Conservation (phyloP, 2,329 filamentous ascomycete species). For the Blastomyces silverae region DNA sequence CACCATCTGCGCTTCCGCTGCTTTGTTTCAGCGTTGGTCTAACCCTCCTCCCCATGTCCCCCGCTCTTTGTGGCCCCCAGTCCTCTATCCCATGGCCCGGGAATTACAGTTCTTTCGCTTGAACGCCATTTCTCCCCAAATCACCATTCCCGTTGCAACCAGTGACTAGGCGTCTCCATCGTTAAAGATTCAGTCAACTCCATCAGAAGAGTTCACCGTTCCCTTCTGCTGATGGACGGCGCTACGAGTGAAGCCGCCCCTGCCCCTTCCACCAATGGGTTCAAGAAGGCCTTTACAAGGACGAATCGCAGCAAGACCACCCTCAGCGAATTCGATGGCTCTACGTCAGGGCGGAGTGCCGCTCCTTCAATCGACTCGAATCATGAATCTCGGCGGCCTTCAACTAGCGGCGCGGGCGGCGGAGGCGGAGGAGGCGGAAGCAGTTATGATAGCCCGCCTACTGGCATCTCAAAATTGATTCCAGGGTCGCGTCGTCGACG, state of each 20-base stretch:
- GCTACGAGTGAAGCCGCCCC: constrained; percentile 27
- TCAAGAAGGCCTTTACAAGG: constrained; percentile 33
- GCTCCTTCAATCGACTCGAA: constrained; percentile 37
- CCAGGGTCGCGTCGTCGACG: constrained; percentile 33
- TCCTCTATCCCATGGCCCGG: constrained; percentile 6
- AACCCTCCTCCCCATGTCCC: background rate
- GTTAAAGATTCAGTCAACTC: background rate
- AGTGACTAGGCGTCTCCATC: background rate
- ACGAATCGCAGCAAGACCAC: constrained; percentile 35
- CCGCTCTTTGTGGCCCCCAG: background rate
- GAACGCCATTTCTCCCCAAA: background rate
- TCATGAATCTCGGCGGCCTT: constrained; percentile 34
- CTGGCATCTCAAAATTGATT: constrained; percentile 49
- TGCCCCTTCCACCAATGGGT: constrained; percentile 30
- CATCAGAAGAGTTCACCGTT: background rate
- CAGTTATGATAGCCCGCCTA: constrained; percentile 33
- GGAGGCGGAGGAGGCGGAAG: constrained; percentile 23
- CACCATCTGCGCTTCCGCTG: background rate
- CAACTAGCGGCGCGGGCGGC: constrained; percentile 32
- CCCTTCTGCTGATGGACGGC: constrained; percentile 30
- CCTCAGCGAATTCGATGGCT: constrained; percentile 31
- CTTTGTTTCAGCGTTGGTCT: constrained; percentile 2
- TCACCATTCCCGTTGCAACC: background rate
- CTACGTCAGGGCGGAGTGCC: constrained; percentile 26
- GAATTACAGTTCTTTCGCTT: constrained; percentile 6